phyloP scores from a whole-genome alignment of 768 basidiomycete genomes.

The Stropharia rugosoannulata region DNA sequence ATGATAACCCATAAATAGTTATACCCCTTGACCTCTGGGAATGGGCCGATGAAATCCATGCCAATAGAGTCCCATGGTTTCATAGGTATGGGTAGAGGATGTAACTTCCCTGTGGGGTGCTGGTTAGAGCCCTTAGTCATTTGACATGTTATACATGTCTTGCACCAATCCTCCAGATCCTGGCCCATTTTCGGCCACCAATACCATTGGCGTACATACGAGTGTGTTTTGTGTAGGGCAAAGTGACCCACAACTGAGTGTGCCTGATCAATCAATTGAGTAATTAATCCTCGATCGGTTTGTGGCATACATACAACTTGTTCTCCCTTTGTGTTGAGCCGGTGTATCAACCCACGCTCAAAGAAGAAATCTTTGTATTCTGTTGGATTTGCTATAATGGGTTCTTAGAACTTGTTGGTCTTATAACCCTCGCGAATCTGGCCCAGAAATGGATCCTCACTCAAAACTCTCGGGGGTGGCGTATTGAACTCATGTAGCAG shows the following conservation, averaged over 20 bases:
- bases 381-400: slow-evolving; percentile 1
- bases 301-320: slow-evolving; percentile 20
- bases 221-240: slow-evolving; percentile 20
- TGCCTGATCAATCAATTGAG: slow-evolving; percentile 15
- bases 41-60: slow-evolving; percentile 40
- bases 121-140: slow-evolving; percentile 16
- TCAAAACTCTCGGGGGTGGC: background rate
- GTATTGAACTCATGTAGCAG: background rate
- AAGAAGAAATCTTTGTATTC: background rate
- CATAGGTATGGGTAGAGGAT: slow-evolving; percentile 23
- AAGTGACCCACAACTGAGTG: slow-evolving; percentile 33
- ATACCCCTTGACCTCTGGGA: slow-evolving; percentile 26
- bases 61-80: no score
- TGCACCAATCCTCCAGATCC: slow-evolving; percentile 22
- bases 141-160: slow-evolving; percentile 22
- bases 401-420: slow-evolving; percentile 6
- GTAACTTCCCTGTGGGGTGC: slow-evolving; percentile 25
- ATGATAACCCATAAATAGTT: slow-evolving; percentile 32
- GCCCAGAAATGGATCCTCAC: background rate
- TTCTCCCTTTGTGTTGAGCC: background rate
- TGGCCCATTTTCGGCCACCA: slow-evolving; percentile 29
- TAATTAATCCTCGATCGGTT: slow-evolving; percentile 3
- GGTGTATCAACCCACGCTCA: slow-evolving; percentile 6
- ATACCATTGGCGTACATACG: slow-evolving; percentile 30
- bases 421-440: background rate